Evolutionary conservation across 768 basidiomycete genomes (phyloP).

Genomic region (Favolaschia claudopus): DNA sequence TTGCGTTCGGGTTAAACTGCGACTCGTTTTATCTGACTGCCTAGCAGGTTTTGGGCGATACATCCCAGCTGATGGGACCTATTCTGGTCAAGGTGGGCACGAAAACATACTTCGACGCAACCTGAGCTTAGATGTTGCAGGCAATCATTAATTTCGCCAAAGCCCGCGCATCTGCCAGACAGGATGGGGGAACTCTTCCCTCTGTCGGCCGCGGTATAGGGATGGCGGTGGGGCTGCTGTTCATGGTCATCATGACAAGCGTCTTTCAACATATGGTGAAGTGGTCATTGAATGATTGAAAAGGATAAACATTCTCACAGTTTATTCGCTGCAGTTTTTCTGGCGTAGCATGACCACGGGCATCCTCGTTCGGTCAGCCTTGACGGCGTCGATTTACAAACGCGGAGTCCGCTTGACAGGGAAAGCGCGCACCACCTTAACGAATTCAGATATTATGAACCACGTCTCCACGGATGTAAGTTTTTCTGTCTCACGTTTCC

Average conservation of each 20-base stretch:
- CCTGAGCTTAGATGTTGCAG: slow-evolving; percentile 33
- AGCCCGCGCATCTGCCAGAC: slow-evolving; percentile 48
- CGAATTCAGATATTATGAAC: slow-evolving; percentile 67
- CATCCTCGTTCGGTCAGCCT: slow-evolving; percentile 66
- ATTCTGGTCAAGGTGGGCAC: slow-evolving; percentile 60
- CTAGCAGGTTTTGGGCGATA: slow-evolving; percentile 65
- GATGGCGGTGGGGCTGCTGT: slow-evolving; percentile 64
- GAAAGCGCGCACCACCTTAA: slow-evolving; percentile 66
- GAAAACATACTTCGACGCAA: background rate
- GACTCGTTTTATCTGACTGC: background rate
- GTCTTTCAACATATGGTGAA: slow-evolving; percentile 69
- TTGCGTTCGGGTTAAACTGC: background rate
- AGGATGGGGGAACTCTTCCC: slow-evolving; percentile 41
- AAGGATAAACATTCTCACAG: background rate
- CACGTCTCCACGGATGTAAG: slow-evolving; percentile 73
- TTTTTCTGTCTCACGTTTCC: slow-evolving; percentile 3
- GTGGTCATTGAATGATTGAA: background rate
- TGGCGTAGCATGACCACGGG: slow-evolving; percentile 75
- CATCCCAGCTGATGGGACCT: slow-evolving; percentile 67
- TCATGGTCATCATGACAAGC: slow-evolving; percentile 56
- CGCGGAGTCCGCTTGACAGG: slow-evolving; percentile 71
- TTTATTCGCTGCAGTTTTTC: slow-evolving; percentile 58
- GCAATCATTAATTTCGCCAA: slow-evolving; percentile 69
- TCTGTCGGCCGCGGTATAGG: slow-evolving; percentile 63
- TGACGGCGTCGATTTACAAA: slow-evolving; percentile 77